These are phyloP conservation scores for Zangia roseola DNA, from an alignment of 768 basidiomycete genomes.

Conservation along the genomic window DNA sequence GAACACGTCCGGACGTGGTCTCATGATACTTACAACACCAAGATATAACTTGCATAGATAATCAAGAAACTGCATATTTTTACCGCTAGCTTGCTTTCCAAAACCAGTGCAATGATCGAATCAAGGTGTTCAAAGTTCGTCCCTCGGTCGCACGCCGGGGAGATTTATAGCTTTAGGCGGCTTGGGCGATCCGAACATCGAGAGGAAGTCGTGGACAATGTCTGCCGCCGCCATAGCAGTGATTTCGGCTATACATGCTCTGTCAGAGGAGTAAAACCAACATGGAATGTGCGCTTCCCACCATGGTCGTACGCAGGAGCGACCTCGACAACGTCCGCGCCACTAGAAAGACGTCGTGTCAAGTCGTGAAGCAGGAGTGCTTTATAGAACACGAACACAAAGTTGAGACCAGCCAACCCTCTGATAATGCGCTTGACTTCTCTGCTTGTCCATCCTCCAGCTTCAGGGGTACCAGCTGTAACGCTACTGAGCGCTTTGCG, in stretches of 20 bases:
- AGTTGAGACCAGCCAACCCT: slow-evolving; percentile 75
- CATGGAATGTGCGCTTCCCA: slow-evolving; percentile 2
- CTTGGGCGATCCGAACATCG: slow-evolving; percentile 34
- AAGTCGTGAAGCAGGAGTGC: neutral
- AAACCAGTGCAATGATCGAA: neutral
- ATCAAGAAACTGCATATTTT: neutral
- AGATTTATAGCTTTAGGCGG: slow-evolving; percentile 21
- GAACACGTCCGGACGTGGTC: slow-evolving; percentile 56
- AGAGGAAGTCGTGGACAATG: slow-evolving; percentile 45
- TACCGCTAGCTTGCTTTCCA: neutral
- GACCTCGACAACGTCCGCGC: slow-evolving; percentile 26
- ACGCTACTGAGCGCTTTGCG: neutral
- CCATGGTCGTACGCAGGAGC: slow-evolving; percentile 29
- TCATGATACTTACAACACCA: no score
- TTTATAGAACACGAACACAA: slow-evolving; percentile 49
- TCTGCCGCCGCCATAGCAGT: slow-evolving; percentile 45
- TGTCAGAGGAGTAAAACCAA: slow-evolving; percentile 5
- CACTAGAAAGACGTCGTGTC: slow-evolving; percentile 8
- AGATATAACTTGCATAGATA: no score
- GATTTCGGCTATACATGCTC: slow-evolving; percentile 30
- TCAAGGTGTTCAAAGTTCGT: slow-evolving; percentile 18
- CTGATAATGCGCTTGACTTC: slow-evolving; percentile 81
- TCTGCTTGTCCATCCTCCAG: slow-evolving; percentile 82
- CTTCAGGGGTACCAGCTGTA: slow-evolving; percentile 79
- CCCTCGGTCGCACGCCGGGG: slow-evolving; percentile 11